Conservation (phyloP, 805 yeast genomes). For the Saccharomycodes ludwigii region DNA sequence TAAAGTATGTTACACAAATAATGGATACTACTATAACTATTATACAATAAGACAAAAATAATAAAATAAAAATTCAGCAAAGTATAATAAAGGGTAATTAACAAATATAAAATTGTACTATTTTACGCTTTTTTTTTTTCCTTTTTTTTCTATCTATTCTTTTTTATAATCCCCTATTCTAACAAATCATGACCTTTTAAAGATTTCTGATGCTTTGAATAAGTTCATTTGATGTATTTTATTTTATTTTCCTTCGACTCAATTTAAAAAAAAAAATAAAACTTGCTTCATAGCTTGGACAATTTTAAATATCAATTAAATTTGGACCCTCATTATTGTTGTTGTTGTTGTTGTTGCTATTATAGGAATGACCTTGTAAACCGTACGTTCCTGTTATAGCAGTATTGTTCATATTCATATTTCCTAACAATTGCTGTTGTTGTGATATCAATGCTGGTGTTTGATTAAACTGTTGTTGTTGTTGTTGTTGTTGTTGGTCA, state of each 20-base stretch:
- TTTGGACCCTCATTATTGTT: conserved; percentile 2
- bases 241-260: not conserved
- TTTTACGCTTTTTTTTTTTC: too few species aligned
- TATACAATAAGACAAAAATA: too few species aligned
- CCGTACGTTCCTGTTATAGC: conserved; percentile 6
- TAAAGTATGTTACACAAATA: too few species aligned
- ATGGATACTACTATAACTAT: too few species aligned
- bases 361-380: not conserved
- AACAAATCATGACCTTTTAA: too few species aligned
- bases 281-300: not conserved
- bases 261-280: not conserved
- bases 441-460: conserved; percentile 2
- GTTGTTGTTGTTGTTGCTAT: not conserved
- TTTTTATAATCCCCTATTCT: too few species aligned
- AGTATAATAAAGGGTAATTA: too few species aligned
- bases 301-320: conserved; percentile 5
- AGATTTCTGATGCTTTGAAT: too few species aligned
- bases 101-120: too few species aligned
- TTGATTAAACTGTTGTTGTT: conserved; percentile 1
- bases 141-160: too few species aligned
- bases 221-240: too few species aligned
- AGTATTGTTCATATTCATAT: conserved; percentile 8
- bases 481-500: conserved; percentile 9
- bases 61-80: too few species aligned
- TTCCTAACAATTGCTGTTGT: conserved; percentile 5